These are phyloP conservation scores for Cyberlindnera mycetangii DNA, from an alignment of 805 yeast species.

Conservation along the genomic window DNA sequence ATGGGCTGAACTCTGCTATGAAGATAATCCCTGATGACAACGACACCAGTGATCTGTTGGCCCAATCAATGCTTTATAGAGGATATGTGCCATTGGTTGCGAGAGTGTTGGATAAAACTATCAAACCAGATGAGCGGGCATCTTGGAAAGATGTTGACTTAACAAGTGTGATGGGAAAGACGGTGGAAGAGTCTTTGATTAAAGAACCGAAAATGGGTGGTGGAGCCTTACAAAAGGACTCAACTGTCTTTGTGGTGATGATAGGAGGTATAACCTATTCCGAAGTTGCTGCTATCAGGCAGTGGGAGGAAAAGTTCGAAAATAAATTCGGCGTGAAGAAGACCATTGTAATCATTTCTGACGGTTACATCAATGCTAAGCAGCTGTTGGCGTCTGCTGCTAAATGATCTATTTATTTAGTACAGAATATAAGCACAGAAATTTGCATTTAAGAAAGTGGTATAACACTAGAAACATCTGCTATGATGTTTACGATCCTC, in stretches of 20 bases:
- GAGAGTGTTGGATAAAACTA: constrained; percentile 67
- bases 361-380: constrained; percentile 45
- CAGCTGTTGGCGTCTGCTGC: constrained; percentile 29
- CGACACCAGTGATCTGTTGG: constrained; percentile 7
- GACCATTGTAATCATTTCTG: constrained; percentile 44
- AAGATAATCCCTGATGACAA: constrained; percentile 40
- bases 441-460: too few relatives aligned
- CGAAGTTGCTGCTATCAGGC: constrained; percentile 71
- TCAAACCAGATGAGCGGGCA: constrained; percentile 35
- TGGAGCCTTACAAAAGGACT: constrained; percentile 20
- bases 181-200: constrained; percentile 26
- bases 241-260: constrained; percentile 46
- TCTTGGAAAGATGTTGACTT: constrained; percentile 40
- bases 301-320: constrained; percentile 46
- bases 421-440: neutral
- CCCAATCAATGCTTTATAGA: constrained; percentile 43
- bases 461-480: too few relatives aligned
- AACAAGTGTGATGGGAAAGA: constrained; percentile 34
- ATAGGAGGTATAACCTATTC: constrained; percentile 87
- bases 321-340: constrained; percentile 32
- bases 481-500: too few relatives aligned
- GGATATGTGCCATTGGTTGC: constrained; percentile 77
- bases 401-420: neutral
- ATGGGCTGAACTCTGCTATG: constrained; percentile 23
- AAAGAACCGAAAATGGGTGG: constrained; percentile 20